Evolutionary conservation across 1,284 basidiomycete genomes (phyloP).

Genomic region (Cutaneotrichosporon daszewskae): DNA sequence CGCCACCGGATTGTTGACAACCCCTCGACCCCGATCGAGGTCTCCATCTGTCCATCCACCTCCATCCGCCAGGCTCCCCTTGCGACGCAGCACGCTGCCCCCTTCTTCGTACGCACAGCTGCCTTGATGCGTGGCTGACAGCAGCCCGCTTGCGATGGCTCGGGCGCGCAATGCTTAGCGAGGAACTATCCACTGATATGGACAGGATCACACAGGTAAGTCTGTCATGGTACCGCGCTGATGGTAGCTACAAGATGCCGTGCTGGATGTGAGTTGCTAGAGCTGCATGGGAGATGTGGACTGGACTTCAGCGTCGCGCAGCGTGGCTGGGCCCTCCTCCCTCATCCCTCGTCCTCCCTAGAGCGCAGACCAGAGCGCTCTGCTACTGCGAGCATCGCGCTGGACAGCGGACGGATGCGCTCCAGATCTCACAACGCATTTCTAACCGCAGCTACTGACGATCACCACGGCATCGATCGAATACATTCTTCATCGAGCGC

Average conservation of each 20-base stretch:
- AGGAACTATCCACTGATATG: slow-evolving; percentile 48
- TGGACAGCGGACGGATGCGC: too few species aligned
- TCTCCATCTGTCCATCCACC: slow-evolving; percentile 3
- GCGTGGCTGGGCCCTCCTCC: too few species aligned
- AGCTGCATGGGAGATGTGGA: not conserved
- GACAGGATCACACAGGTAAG: slow-evolving; percentile 46
- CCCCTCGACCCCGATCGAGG: not conserved
- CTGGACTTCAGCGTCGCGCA: not conserved
- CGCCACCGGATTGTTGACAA: too few species aligned
- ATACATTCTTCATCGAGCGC: slow-evolving; percentile 44
- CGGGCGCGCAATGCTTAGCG: slow-evolving; percentile 42
- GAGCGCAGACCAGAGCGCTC: too few species aligned
- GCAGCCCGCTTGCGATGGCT: slow-evolving; percentile 16
- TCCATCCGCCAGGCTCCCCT: not conserved
- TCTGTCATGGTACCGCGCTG: not conserved
- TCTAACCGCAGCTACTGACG: slow-evolving; percentile 35
- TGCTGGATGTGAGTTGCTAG: slow-evolving; percentile 42
- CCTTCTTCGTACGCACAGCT: slow-evolving; percentile 2
- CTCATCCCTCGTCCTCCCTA: too few species aligned
- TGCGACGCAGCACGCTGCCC: not conserved
- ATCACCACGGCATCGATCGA: slow-evolving; percentile 46
- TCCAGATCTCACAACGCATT: too few species aligned
- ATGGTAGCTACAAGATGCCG: slow-evolving; percentile 46
- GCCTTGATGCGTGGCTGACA: not conserved
- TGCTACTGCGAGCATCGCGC: too few species aligned